A percentile compares a stretch with the other conserved stretches of the same genome.
Evolutionary conservation across 179 eudicot species (phyloP).

Genomic region (Corrigiola litoralis): DNA sequence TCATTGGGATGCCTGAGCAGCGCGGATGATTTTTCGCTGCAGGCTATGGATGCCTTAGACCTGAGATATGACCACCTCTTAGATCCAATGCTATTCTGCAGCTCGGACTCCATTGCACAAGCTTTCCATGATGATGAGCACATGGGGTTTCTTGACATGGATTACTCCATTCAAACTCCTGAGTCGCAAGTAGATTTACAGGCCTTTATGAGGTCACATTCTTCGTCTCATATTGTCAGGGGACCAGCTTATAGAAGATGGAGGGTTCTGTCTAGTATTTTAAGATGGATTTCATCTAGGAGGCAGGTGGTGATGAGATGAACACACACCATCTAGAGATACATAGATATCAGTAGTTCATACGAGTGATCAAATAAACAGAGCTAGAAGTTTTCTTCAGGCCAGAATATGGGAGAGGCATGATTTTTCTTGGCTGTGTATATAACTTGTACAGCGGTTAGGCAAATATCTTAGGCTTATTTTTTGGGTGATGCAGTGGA

Average conservation of each 20-base stretch:
- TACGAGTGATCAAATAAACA: neutral
- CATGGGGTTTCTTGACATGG: slow-evolving; percentile 39
- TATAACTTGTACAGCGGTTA: slow-evolving; percentile 13
- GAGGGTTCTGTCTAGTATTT: slow-evolving; percentile 34
- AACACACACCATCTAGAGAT: slow-evolving; percentile 18
- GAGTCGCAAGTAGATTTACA: slow-evolving; percentile 43
- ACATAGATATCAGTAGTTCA: slow-evolving; percentile 15
- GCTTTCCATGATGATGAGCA: slow-evolving; percentile 46
- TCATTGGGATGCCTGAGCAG: slow-evolving; percentile 38
- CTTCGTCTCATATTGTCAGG: slow-evolving; percentile 27
- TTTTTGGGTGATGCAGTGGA: neutral
- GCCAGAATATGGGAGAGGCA: slow-evolving; percentile 7
- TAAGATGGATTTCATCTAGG: slow-evolving; percentile 44
- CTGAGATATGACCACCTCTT: slow-evolving; percentile 40
- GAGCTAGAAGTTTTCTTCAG: slow-evolving; percentile 22
- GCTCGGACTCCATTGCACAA: slow-evolving; percentile 38
- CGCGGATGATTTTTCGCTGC: slow-evolving; percentile 47
- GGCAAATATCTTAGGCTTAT: neutral
- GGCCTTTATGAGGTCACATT: slow-evolving; percentile 33
- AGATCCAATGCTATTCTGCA: slow-evolving; percentile 38
- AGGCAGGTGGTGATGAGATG: slow-evolving; percentile 43
- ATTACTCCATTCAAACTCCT: slow-evolving; percentile 38
- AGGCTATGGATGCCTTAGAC: slow-evolving; percentile 40
- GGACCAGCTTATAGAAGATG: slow-evolving; percentile 58
- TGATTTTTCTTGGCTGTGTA: slow-evolving; percentile 7